These are phyloP conservation scores for Oemleria cerasiformis DNA, from an alignment of 306 rosid species.

Conservation along the genomic window DNA sequence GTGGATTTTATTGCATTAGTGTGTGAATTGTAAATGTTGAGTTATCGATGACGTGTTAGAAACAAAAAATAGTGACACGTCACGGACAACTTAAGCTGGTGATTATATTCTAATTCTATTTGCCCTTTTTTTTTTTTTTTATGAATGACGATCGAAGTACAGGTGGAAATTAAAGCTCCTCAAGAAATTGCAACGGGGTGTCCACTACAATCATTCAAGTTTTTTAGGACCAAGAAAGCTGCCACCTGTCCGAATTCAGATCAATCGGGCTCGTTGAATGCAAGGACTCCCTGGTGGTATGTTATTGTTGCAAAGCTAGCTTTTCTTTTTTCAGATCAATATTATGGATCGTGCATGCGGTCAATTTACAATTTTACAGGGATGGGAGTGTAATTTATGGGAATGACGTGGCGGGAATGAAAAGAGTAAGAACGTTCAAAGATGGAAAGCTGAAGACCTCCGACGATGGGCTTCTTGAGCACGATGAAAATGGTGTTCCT, in stretches of 20 bases:
- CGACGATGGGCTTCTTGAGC: constrained; percentile 61
- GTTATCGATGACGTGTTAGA: no score
- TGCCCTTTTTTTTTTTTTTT: no score
- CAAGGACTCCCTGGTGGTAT: constrained; percentile 89
- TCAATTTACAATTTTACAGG: constrained; percentile 26
- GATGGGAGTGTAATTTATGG: constrained; percentile 87
- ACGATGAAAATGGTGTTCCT: constrained; percentile 63
- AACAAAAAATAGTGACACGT: no score
- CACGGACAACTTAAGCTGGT: no score
- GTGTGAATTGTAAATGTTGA: no score
- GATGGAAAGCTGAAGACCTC: constrained; percentile 65
- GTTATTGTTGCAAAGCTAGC: constrained; percentile 1
- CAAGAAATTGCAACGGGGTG: constrained; percentile 51
- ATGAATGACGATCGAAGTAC: not conserved
- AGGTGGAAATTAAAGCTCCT: constrained; percentile 61
- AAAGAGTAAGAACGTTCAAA: constrained; percentile 58
- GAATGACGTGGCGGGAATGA: constrained; percentile 48
- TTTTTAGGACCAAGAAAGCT: constrained; percentile 52
- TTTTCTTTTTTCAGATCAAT: no score
- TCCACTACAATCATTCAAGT: constrained; percentile 68
- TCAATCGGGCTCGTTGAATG: constrained; percentile 42
- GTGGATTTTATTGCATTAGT: no score
- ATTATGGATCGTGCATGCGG: no score
- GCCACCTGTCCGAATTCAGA: constrained; percentile 34
- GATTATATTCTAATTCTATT: no score